phyloP scores from a whole-genome alignment of 169 alveolate species.

The Babesia sp. region DNA sequence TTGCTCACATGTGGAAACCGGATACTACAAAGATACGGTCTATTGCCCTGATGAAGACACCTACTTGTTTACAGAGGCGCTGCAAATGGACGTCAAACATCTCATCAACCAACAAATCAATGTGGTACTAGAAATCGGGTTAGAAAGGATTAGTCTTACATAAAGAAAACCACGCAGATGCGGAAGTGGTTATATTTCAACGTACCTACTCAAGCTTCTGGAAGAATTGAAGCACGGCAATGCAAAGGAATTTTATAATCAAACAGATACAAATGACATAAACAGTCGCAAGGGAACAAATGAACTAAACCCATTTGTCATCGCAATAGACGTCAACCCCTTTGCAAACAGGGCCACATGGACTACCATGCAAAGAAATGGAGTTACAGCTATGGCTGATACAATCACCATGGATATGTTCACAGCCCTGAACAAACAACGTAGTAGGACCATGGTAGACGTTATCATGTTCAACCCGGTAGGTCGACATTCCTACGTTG shows the following conservation, averaged over 20 bases:
- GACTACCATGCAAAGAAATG: slow-evolving; percentile 8
- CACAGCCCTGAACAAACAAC: neutral
- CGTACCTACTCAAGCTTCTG: slow-evolving; percentile 40
- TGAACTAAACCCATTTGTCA: slow-evolving; percentile 26
- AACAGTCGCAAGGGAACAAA: neutral
- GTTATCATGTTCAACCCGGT: slow-evolving; percentile 61
- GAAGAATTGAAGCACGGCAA: neutral
- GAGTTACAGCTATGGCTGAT: slow-evolving; percentile 6
- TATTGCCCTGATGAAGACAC: slow-evolving; percentile 78
- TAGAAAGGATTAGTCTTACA: neutral
- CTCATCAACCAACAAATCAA: slow-evolving; percentile 7
- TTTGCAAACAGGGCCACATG: slow-evolving; percentile 35
- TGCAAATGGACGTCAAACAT: slow-evolving; percentile 55
- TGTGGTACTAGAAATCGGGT: slow-evolving; percentile 16
- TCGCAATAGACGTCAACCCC: slow-evolving; percentile 44
- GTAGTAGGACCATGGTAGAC: slow-evolving; percentile 21
- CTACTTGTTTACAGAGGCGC: slow-evolving; percentile 67
- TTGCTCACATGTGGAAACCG: slow-evolving; percentile 44
- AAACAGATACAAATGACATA: neutral
- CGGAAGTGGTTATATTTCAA: slow-evolving; percentile 68
- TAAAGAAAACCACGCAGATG: slow-evolving; percentile 16
- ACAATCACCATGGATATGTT: slow-evolving; percentile 35
- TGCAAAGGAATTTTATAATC: neutral
- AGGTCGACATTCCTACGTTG: neutral
- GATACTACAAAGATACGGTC: slow-evolving; percentile 47